Conservation (phyloP, 257 asterid genomes). For the Haberlea rhodopensis region DNA sequence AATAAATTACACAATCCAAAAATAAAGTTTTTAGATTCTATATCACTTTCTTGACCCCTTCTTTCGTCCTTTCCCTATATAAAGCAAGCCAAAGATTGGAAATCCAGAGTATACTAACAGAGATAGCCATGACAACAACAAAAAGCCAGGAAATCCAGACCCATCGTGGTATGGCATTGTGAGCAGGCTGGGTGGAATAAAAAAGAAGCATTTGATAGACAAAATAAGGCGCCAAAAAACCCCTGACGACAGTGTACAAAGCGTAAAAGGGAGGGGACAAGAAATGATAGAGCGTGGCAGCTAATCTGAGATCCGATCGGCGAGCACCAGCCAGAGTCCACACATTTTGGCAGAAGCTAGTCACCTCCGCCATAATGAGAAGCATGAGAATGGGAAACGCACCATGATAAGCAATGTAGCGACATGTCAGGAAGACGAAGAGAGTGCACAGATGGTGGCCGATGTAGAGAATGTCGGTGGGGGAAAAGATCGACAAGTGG, state of each 20-base stretch:
- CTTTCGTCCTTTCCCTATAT: constrained; percentile 48
- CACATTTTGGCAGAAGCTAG: constrained; percentile 82
- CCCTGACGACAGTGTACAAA: constrained; percentile 71
- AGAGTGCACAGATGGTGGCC: constrained; percentile 82
- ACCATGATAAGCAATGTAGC: constrained; percentile 69
- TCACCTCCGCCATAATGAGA: constrained; percentile 74
- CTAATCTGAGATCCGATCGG: constrained; percentile 51
- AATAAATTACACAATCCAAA: constrained; percentile 20
- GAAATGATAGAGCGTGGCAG: constrained; percentile 49
- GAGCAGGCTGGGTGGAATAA: too few relatives aligned
- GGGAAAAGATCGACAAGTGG: constrained; percentile 68
- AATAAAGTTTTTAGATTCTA: constrained; percentile 24
- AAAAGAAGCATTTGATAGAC: constrained; percentile 59
- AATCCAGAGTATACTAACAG: constrained; percentile 80
- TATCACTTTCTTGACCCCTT: constrained; percentile 41
- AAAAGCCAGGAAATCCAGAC: constrained; percentile 80
- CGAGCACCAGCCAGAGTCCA: constrained; percentile 86
- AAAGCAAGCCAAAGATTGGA: constrained; percentile 68
- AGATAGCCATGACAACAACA: constrained; percentile 62
- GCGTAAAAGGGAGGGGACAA: constrained; percentile 88
- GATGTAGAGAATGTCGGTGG: constrained; percentile 73
- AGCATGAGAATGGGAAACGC: constrained; percentile 73
- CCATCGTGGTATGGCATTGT: constrained; percentile 75
- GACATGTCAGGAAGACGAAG: constrained; percentile 84
- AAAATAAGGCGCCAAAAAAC: constrained; percentile 68